These are phyloP conservation scores for Lagenaria siceraria DNA, from an alignment of 306 rosid genomes.

Conservation along the genomic window DNA sequence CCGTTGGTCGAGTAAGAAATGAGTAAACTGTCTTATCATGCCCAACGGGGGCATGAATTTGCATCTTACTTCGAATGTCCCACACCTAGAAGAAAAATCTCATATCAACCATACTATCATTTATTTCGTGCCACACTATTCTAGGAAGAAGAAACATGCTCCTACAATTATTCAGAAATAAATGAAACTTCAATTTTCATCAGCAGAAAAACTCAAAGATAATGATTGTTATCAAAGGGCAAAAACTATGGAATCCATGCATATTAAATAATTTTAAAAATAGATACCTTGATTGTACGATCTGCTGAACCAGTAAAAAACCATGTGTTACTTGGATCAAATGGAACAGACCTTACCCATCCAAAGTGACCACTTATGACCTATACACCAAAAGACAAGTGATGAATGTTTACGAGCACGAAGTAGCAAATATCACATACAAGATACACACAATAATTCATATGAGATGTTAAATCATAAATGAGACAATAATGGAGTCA, in stretches of 20 bases:
- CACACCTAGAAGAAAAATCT: constrained; percentile 50
- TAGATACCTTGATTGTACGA: constrained; percentile 87
- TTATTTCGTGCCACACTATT: background rate
- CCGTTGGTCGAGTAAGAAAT: constrained; percentile 79
- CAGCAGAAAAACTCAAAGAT: background rate
- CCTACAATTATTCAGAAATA: background rate
- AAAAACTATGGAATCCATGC: background rate
- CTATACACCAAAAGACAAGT: constrained; percentile 27
- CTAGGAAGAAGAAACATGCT: background rate
- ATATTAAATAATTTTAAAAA: constrained; percentile 6
- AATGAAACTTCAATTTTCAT: background rate
- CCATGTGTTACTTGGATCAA: constrained; percentile 96
- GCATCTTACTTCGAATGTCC: constrained; percentile 96
- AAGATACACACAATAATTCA: background rate
- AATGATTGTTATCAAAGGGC: background rate
- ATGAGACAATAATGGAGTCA: no score
- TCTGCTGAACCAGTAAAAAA: constrained; percentile 98
- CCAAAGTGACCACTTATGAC: constrained; percentile 98
- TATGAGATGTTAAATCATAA: background rate
- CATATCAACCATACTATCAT: background rate
- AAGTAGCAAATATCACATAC: background rate
- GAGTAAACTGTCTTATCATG: constrained; percentile 97
- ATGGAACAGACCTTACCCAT: constrained; percentile 90
- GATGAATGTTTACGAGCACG: background rate
- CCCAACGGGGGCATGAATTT: constrained; percentile 76